Evolutionary conservation across 2,329 filamentous ascomycete species (phyloP).

Genomic region (Hymenoscyphus fructigenus): DNA sequence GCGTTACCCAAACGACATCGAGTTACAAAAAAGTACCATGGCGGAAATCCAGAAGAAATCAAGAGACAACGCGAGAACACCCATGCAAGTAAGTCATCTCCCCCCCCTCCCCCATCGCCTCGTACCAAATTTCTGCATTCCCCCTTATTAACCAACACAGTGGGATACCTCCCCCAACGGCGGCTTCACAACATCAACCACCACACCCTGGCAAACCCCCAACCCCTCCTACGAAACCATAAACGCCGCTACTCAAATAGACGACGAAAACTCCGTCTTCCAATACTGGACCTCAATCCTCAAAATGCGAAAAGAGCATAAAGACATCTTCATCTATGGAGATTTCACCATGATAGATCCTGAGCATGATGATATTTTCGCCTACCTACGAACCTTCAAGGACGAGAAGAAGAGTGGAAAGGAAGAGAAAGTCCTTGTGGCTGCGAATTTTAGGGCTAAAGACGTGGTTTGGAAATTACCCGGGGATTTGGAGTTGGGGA

Average conservation of each 20-base stretch:
- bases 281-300: constrained; percentile 62
- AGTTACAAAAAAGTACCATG: constrained; percentile 41
- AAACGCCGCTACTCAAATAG: constrained; percentile 59
- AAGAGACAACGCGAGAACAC: constrained; percentile 68
- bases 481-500: constrained; percentile 5
- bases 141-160: constrained; percentile 37
- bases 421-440: constrained; percentile 23
- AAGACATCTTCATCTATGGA: constrained; percentile 67
- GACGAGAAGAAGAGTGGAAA: constrained; percentile 20
- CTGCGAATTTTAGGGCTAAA: constrained; percentile 20
- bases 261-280: constrained; percentile 52
- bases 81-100: constrained; percentile 48
- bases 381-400: constrained; percentile 41
- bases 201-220: constrained; percentile 66
- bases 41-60: constrained; percentile 57
- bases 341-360: constrained; percentile 56
- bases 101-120: neutral
- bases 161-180: constrained; percentile 61
- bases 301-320: constrained; percentile 57
- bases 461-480: constrained; percentile 24
- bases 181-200: constrained; percentile 62
- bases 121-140: too few relatives aligned
- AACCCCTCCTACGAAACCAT: constrained; percentile 61
- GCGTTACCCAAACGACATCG: constrained; percentile 38
- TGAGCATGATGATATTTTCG: constrained; percentile 54